These are phyloP conservation scores for Claviceps pusilla DNA, from an alignment of 2,329 filamentous ascomycete genomes.

Conservation along the genomic window DNA sequence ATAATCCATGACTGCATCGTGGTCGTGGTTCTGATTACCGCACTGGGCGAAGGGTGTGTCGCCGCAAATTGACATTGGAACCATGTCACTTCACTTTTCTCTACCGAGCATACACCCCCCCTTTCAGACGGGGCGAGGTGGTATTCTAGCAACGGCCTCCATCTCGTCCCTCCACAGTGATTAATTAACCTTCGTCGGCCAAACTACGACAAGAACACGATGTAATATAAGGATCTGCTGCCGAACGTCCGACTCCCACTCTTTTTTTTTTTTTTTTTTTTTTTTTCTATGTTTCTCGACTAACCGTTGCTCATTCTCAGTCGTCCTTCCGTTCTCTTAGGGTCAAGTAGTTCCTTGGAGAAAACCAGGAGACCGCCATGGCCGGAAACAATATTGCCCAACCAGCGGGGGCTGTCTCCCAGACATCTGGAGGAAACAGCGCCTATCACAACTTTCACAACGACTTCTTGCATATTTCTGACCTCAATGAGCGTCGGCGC, in stretches of 20 bases:
- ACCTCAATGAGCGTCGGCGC: conserved; percentile 64
- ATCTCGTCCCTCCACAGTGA: too few relatives aligned
- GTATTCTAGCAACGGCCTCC: not conserved
- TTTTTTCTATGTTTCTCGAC: not conserved
- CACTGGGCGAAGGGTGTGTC: not conserved
- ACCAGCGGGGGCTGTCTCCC: conserved; percentile 13
- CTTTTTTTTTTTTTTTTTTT: not conserved
- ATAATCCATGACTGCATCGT: not conserved
- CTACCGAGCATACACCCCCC: not conserved
- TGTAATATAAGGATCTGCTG: not conserved
- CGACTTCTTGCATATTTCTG: conserved; percentile 48
- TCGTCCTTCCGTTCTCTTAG: not conserved
- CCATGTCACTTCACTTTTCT: not conserved
- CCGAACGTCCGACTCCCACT: not conserved
- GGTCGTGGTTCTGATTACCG: not conserved
- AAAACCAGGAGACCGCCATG: not conserved
- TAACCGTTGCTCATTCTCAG: not conserved
- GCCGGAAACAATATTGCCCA: conserved; percentile 1
- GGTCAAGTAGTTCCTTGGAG: not conserved
- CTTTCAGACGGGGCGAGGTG: not conserved
- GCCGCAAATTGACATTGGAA: not conserved
- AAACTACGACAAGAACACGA: not conserved
- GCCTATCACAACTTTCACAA: conserved; percentile 69
- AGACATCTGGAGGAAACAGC: conserved; percentile 50
- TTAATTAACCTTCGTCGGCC: not conserved